Evolutionary conservation across 495 filamentous ascomycete genomes (phyloP), one percentile per base, ranked within the genome.

Genomic region (Hyaloscypha variabilis): DNA sequence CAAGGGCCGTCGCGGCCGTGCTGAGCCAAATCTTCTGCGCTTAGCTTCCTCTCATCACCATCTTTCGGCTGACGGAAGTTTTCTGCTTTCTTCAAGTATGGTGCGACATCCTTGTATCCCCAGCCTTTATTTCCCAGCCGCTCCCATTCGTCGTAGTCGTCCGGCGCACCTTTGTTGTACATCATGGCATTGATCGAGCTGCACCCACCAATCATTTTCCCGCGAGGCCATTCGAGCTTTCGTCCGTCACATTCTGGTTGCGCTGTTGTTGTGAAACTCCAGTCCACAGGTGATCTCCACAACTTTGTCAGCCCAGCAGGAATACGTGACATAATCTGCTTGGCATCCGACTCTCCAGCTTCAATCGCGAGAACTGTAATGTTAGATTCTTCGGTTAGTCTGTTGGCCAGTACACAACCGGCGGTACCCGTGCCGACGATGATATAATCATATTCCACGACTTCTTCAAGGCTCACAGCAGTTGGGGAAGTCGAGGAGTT

Each of bases 341-440:
- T n/a, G n/a, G n/a, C n/a, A n/a, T n/a, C 82, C 67, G 85, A 87
- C 31, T 13, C 6, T 0, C 85, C 85, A 21, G 82, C 83, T 66
- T 88, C 85, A 55, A 87, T 67, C 8, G 86, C 78, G 4, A 82
- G 60, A 10, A 87, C 78, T 3, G 67, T 49, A 1, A 78, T 67
- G 51, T 74, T 53, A 21, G 74, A 68, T 62, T 81, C 74, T 61
- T 87, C 86, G 28, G 77, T 79, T 2, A 79, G 69, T 55, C 77
- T 74, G 13, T 73, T 72, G 53, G 91, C 92, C 68, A 96, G 86
- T 50, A 93, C 91, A 72, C 92, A 89, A 56, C 92, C 92, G 6
- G 92, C 91, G 28, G 92, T 94, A 70, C 92, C 92, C 72, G 75
- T 76, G 52, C 77, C 77, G 28, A 77, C 70, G 64, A 82, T 72